Evolutionary conservation across 2,329 filamentous ascomycete genomes (phyloP).

Genomic region (Hypoxylon sp.): DNA sequence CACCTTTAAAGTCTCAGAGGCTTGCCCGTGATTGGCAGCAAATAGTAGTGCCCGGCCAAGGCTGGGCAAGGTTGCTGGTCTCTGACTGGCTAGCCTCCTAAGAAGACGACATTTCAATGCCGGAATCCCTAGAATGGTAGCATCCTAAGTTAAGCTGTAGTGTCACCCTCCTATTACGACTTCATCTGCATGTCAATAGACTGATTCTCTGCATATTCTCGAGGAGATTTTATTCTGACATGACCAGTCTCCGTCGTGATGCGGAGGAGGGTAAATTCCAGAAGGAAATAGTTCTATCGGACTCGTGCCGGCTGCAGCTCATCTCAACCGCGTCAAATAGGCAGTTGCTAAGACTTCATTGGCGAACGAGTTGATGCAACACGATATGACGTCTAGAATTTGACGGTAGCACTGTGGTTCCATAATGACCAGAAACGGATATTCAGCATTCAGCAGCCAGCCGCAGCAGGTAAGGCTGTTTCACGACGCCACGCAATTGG

Average conservation of each 20-base stretch:
- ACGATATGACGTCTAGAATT: conserved; percentile 34
- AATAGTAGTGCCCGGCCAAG: conserved; percentile 38
- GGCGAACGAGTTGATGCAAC: conserved; percentile 19
- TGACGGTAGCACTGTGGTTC: conserved; percentile 21
- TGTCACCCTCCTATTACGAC: conserved; percentile 38
- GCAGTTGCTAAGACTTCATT: conserved; percentile 23
- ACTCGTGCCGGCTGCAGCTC: conserved; percentile 21
- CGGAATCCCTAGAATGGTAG: conserved; percentile 41
- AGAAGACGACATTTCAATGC: conserved; percentile 19
- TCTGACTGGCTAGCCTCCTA: conserved; percentile 27
- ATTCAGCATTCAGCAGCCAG: conserved; percentile 31
- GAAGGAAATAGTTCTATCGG: conserved; percentile 15
- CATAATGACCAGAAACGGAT: conserved; percentile 11
- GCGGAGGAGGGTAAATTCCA: conserved; percentile 14
- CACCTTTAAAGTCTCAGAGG: conserved; percentile 30
- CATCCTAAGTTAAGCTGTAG: conserved; percentile 33
- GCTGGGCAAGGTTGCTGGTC: conserved; percentile 22
- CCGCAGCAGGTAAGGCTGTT: conserved; percentile 28
- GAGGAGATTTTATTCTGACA: conserved; percentile 33
- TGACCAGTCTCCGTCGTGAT: conserved; percentile 21
- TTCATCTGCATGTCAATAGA: conserved; percentile 39
- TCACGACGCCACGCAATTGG: conserved; percentile 19
- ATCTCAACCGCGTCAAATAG: conserved; percentile 14
- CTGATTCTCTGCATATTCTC: conserved; percentile 32
- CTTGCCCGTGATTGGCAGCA: conserved; percentile 21